These are phyloP conservation scores for Cinnamomum micranthum DNA, from an alignment of 164 flowering plant species.

Conservation along the genomic window DNA sequence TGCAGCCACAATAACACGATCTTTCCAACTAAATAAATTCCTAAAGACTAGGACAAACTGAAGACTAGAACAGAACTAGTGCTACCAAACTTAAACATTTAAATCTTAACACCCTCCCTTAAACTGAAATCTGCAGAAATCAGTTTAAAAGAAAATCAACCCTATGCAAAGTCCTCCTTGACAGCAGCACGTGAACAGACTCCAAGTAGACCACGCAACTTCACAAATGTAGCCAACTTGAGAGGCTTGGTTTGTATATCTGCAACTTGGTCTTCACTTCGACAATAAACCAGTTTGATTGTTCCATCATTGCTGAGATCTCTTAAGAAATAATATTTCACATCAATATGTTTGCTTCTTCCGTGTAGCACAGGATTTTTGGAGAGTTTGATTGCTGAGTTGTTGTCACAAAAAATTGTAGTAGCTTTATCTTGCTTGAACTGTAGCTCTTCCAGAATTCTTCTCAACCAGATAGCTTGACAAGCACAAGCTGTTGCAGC, in stretches of 20 bases:
- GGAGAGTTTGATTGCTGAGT: not conserved
- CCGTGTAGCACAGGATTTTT: not conserved
- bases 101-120: not conserved
- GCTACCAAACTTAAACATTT: too few relatives aligned
- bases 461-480: not conserved
- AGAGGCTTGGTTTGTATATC: not conserved
- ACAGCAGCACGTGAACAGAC: not conserved
- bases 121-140: not conserved
- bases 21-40: too few relatives aligned
- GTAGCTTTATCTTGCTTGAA: not conserved
- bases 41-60: too few relatives aligned
- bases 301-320: slow-evolving; percentile 1
- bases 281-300: not conserved
- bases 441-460: not conserved
- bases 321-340: not conserved
- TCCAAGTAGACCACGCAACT: not conserved
- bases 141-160: not conserved
- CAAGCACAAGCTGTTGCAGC: not conserved
- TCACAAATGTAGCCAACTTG: not conserved
- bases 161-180: not conserved
- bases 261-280: slow-evolving; percentile 3
- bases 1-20: too few relatives aligned
- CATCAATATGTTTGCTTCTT: not conserved
- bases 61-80: too few relatives aligned
- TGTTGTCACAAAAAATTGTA: not conserved